Percentiles rank a stretch among this genome's conserved stretches.
phyloP scores from a whole-genome alignment of 495 filamentous ascomycete species.

The Penicilliopsis zonata region DNA sequence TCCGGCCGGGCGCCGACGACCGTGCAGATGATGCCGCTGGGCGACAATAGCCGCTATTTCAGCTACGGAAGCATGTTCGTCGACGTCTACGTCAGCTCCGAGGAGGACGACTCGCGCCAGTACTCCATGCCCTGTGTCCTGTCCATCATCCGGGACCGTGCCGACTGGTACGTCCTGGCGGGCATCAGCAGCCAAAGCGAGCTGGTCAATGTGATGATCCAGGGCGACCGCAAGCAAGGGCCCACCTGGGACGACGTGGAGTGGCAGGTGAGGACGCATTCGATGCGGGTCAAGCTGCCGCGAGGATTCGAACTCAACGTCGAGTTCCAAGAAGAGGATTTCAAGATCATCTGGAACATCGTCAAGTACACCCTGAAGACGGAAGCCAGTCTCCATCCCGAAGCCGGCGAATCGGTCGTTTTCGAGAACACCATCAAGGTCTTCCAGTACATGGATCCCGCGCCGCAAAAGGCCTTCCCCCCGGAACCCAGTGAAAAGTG shows the following conservation, averaged over 20 bases:
- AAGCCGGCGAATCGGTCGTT: slow-evolving; percentile 50
- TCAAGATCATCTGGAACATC: slow-evolving; percentile 64
- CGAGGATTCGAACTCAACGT: slow-evolving; percentile 57
- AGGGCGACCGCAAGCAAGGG: slow-evolving; percentile 50
- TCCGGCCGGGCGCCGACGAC: slow-evolving; percentile 30
- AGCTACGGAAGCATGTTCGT: slow-evolving; percentile 64
- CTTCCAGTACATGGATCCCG: slow-evolving; percentile 66
- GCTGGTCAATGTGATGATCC: slow-evolving; percentile 61
- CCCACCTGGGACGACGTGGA: slow-evolving; percentile 68
- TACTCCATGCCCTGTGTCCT: slow-evolving; percentile 59
- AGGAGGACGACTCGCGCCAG: slow-evolving; percentile 48
- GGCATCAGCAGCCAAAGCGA: slow-evolving; percentile 66
- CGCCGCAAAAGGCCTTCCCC: slow-evolving; percentile 55
- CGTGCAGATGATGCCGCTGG: slow-evolving; percentile 57
- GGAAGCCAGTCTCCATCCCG: slow-evolving; percentile 51
- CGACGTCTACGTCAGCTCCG: slow-evolving; percentile 55
- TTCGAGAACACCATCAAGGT: slow-evolving; percentile 52
- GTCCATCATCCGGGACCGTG: slow-evolving; percentile 56
- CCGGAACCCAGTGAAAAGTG: slow-evolving; percentile 58
- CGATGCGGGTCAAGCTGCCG: slow-evolving; percentile 52
- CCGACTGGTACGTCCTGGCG: slow-evolving; percentile 52
- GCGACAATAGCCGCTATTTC: slow-evolving; percentile 57
- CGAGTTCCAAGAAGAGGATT: slow-evolving; percentile 59
- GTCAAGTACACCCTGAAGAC: slow-evolving; percentile 69
- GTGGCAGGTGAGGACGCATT: slow-evolving; percentile 54